Evolutionary conservation across 2,329 filamentous ascomycete genomes (phyloP).

Genomic region (Arthrobotrys entomopaga): DNA sequence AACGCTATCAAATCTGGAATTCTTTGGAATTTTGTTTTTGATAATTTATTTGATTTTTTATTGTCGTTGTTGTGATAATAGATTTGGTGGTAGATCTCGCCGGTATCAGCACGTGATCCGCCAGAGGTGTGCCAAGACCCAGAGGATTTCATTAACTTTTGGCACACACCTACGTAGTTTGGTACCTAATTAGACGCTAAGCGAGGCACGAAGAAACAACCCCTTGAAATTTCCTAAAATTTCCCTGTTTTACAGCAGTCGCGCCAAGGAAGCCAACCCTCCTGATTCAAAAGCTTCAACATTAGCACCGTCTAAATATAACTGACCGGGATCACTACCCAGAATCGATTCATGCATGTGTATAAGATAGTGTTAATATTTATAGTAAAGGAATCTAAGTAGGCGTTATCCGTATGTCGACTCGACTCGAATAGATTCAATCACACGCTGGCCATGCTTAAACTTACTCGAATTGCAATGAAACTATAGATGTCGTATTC

Average conservation of each 20-base stretch:
- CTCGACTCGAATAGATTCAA: background rate
- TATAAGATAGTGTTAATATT: background rate
- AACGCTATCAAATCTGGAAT: too few relatives aligned
- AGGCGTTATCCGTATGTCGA: background rate
- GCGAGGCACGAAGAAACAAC: background rate
- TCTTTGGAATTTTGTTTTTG: too few relatives aligned
- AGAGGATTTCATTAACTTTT: too few relatives aligned
- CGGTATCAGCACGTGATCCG: too few relatives aligned
- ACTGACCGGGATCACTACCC: constrained; percentile 2
- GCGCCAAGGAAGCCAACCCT: background rate
- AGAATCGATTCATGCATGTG: background rate
- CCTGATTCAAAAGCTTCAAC: too few relatives aligned
- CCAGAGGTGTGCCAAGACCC: too few relatives aligned
- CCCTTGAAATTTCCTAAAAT: too few relatives aligned
- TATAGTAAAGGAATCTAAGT: constrained; percentile 2
- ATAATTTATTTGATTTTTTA: too few relatives aligned
- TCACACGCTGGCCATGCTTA: background rate
- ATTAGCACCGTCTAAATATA: constrained; percentile 10
- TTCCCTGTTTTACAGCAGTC: constrained; percentile 3
- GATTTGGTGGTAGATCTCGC: too few relatives aligned
- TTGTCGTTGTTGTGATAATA: too few relatives aligned
- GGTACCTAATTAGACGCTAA: too few relatives aligned
- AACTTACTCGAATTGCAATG: background rate
- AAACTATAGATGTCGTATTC: constrained; percentile 3
- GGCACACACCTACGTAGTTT: too few relatives aligned